Conservation (phyloP, 441 rosid genomes). For the Daphne laureola region DNA sequence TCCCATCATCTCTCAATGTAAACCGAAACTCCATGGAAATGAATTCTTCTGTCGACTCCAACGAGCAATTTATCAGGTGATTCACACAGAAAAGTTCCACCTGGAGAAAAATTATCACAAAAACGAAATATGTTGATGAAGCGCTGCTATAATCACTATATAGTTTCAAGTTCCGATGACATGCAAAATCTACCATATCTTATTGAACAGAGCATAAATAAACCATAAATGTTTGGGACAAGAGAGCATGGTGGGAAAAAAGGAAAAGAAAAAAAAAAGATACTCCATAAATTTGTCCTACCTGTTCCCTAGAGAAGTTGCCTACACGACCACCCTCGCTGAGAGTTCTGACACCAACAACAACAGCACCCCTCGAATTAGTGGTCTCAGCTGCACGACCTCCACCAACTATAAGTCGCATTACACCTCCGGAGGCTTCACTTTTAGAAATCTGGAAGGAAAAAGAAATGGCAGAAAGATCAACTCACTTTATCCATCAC, state of each 20-base stretch:
- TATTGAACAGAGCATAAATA: not conserved
- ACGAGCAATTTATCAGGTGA: slow-evolving; percentile 95
- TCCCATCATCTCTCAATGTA: slow-evolving; percentile 95
- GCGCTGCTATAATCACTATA: too few relatives aligned
- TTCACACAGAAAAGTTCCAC: slow-evolving; percentile 99
- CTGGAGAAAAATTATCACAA: slow-evolving; percentile 30
- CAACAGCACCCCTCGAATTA: slow-evolving; percentile 86
- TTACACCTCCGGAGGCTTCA: slow-evolving; percentile 92
- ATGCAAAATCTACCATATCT: not conserved
- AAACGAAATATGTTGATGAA: slow-evolving; percentile 1
- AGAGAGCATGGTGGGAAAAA: too few relatives aligned
- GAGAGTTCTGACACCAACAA: slow-evolving; percentile 97
- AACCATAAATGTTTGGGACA: not conserved
- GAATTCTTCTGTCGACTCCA: slow-evolving; percentile 99
- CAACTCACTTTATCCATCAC: slow-evolving; percentile 7
- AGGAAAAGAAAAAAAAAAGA: too few relatives aligned
- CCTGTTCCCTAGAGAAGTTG: slow-evolving; percentile 98
- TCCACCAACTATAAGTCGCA: slow-evolving; percentile 99
- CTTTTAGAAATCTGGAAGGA: slow-evolving; percentile 56
- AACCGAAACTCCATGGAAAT: slow-evolving; percentile 99
- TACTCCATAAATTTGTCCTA: too few relatives aligned
- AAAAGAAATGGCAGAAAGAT: slow-evolving; percentile 7
- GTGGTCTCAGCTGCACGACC: slow-evolving; percentile 92
- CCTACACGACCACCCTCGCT: slow-evolving; percentile 99
- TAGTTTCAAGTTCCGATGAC: not conserved